Conservation (phyloP, 768 basidiomycete species). For the Mycena rebaudengoi region DNA sequence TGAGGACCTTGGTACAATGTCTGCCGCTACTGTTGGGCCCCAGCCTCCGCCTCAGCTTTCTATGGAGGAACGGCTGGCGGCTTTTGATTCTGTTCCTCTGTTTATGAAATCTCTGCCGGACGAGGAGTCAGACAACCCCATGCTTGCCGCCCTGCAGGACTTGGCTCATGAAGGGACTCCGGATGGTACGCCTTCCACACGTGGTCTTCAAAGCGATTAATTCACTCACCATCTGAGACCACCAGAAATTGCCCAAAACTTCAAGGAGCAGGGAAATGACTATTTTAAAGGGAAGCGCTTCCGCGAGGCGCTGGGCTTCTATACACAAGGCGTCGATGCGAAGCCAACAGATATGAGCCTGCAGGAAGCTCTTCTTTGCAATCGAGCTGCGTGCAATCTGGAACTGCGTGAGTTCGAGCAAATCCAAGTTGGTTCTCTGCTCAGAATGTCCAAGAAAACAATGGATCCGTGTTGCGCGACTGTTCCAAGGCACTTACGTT, state of each 20-base stretch:
- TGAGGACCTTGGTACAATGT: not conserved
- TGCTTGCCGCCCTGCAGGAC: constrained; percentile 84
- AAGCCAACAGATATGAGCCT: constrained; percentile 71
- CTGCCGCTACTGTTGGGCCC: constrained; percentile 41
- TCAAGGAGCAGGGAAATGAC: constrained; percentile 96
- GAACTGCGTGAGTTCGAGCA: constrained; percentile 81
- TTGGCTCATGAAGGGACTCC: constrained; percentile 91
- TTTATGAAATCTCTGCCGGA: constrained; percentile 92
- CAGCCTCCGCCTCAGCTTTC: constrained; percentile 40
- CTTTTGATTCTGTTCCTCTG: constrained; percentile 76
- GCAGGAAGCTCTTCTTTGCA: constrained; percentile 78
- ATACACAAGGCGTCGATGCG: constrained; percentile 89
- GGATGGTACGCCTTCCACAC: constrained; percentile 94
- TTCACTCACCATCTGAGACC: constrained; percentile 3
- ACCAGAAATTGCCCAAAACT: constrained; percentile 87
- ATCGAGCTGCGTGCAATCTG: constrained; percentile 93
- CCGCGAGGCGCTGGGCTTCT: constrained; percentile 89
- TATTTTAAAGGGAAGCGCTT: constrained; percentile 89
- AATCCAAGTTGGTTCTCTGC: not conserved
- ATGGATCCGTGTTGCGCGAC: constrained; percentile 86
- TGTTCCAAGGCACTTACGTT: constrained; percentile 74
- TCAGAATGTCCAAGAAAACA: constrained; percentile 69
- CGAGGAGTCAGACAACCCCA: constrained; percentile 69
- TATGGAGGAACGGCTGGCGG: constrained; percentile 50
- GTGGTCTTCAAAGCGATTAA: too few relatives aligned